Evolutionary conservation across 441 rosid genomes (phyloP).

Genomic region (Corymbia citriodora): DNA sequence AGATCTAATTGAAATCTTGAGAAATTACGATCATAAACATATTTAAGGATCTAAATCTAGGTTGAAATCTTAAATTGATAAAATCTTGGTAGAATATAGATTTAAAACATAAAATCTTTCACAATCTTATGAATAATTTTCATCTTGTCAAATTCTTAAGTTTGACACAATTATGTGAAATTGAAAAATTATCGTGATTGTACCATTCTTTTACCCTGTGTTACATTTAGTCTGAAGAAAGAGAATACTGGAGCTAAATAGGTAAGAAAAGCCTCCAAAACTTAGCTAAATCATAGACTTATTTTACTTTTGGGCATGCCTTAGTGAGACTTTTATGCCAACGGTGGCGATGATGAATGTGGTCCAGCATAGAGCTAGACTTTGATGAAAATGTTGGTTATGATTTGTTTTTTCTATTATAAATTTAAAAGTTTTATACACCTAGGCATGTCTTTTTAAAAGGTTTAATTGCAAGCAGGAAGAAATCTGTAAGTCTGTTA

Average conservation of each 20-base stretch:
- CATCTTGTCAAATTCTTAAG: not conserved
- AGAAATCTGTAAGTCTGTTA: too few species aligned
- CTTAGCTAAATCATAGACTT: not conserved
- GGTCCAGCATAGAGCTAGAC: not conserved
- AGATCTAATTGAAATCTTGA: not conserved
- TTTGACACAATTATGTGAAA: not conserved
- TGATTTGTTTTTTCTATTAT: too few species aligned
- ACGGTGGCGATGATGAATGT: not conserved
- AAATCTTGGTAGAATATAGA: not conserved
- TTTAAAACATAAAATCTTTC: not conserved
- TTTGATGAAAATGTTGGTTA: not conserved
- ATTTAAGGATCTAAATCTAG: not conserved
- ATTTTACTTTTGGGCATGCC: not conserved
- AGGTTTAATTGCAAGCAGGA: too few species aligned
- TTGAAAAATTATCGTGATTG: not conserved
- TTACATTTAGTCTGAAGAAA: not conserved
- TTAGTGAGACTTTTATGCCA: not conserved
- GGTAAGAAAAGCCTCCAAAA: not conserved
- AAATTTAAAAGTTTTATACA: too few species aligned
- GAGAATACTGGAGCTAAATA: not conserved
- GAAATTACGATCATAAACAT: not conserved
- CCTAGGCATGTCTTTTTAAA: too few species aligned
- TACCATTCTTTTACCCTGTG: not conserved
- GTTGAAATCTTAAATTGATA: not conserved
- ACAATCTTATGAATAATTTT: fast-evolving